phyloP scores from a whole-genome alignment of 148 eudicot species.

The Vaccinium macrocarpon region DNA sequence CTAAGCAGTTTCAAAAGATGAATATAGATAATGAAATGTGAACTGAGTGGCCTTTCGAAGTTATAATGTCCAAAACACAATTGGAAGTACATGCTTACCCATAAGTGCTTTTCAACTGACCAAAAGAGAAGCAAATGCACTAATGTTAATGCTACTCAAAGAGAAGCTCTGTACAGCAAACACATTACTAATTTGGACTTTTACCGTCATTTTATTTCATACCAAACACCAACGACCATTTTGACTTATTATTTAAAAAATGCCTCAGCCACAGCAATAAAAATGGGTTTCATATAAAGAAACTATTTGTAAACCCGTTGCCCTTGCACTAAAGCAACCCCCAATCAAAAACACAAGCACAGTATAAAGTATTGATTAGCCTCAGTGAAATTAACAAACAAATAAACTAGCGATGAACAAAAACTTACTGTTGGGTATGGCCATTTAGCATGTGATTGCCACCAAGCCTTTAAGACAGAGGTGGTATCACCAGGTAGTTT shows the following conservation, averaged over 20 bases:
- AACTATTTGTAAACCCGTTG: not conserved
- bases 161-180: not conserved
- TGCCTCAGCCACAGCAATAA: not conserved
- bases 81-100: not conserved
- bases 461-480: slow-evolving; percentile 89
- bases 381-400: not conserved
- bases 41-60: not conserved
- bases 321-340: not conserved
- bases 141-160: not conserved
- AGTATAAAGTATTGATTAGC: not conserved
- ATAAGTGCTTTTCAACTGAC: not conserved
- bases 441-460: slow-evolving; percentile 98
- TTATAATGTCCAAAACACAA: not conserved
- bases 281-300: not conserved
- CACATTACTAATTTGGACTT: not conserved
- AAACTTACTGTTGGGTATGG: slow-evolving; percentile 88
- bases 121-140: not conserved
- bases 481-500: slow-evolving; percentile 97
- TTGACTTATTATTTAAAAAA: not conserved
- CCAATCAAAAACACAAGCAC: not conserved
- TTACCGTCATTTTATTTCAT: not conserved
- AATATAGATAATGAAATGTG: not conserved
- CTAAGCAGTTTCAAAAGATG: slow-evolving; percentile 7
- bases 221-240: not conserved
- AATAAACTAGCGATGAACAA: not conserved